Evolutionary conservation across 495 filamentous ascomycete species (phyloP), one percentile per base, ranked within the genome.

Genomic region (Aspergillus olivimuriae): DNA sequence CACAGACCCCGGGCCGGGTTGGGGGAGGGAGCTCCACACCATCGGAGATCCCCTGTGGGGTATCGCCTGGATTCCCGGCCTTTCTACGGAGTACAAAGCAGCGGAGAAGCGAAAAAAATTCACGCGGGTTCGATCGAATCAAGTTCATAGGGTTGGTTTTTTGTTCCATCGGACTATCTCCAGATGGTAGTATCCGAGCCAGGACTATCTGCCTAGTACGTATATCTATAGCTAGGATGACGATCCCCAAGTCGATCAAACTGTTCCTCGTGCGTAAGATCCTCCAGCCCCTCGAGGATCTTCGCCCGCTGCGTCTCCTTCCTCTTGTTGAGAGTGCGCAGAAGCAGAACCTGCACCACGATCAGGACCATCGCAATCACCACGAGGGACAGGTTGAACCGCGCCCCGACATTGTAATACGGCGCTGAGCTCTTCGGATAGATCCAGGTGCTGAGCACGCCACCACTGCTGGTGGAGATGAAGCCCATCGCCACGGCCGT

Each of bases 381-480:
- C 16, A 32, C 33, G 2, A 43, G 12, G 1, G 46, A 17, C 3
- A 43, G 18, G 39, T 45, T 44, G 22, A 50, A 31, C 34, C 39
- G 19, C 17, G 46, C 39, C 0, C 46, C 39, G 0, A 48, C 22
- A 18, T 33, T 38, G 21, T 43, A 43, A 24, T 43, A 43, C 23
- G 46, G 46, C 21, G 39, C 39, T 23, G 46, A 48, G 9, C 38
- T 38, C 23, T 41, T 36, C 14, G 47, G 47, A 28, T 50, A 45
- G 34, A 50, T 36, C 47, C 47, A 50, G 3, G 47, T 50, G 20
- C 41, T 50, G 34, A 50, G 11, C 14, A 50, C 32, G 1, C 47
- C 47, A 5, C 41, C 47, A 1, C 22, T 34, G 23, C 41, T 50
- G 4, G 47, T 50, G 1, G 35, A 23, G 20, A 50, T 35, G 31